These are phyloP conservation scores for Nigrograna mackinnonii DNA, from an alignment of 2,329 filamentous ascomycete genomes.

Conservation along the genomic window DNA sequence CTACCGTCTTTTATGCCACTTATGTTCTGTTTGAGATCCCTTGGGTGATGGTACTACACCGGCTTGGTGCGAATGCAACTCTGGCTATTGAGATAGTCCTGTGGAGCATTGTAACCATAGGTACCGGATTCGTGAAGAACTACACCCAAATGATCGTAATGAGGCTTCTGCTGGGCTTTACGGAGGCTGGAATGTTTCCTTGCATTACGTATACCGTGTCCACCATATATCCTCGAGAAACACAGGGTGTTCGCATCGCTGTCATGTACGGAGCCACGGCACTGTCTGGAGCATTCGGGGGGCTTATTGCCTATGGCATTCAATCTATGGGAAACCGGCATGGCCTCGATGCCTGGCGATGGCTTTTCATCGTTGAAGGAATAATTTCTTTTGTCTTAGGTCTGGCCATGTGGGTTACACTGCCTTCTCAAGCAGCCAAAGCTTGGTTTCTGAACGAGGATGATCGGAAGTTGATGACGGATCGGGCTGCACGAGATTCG, in stretches of 20 bases:
- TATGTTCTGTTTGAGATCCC: slow-evolving; percentile 48
- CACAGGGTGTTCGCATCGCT: background rate
- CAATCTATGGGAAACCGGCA: slow-evolving; percentile 37
- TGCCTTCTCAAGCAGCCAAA: background rate
- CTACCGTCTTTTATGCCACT: slow-evolving; percentile 14
- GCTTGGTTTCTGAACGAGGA: slow-evolving; percentile 3
- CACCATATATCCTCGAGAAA: background rate
- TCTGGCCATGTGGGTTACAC: background rate
- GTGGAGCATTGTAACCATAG: slow-evolving; percentile 49
- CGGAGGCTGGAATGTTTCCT: slow-evolving; percentile 14
- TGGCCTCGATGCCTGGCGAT: slow-evolving; percentile 30
- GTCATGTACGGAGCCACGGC: slow-evolving; percentile 41
- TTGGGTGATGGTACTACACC: slow-evolving; percentile 62
- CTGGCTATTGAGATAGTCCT: slow-evolving; percentile 45
- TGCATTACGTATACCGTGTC: slow-evolving; percentile 16
- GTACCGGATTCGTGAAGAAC: slow-evolving; percentile 45
- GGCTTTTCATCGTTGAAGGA: slow-evolving; percentile 5
- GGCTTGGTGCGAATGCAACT: slow-evolving; percentile 48
- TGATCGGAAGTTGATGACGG: background rate
- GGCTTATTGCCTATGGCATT: slow-evolving; percentile 56
- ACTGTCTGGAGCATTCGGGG: slow-evolving; percentile 56
- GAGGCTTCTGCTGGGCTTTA: slow-evolving; percentile 38
- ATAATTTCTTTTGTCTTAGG: slow-evolving; percentile 3
- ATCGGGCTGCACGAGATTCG: background rate
- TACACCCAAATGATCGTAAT: slow-evolving; percentile 42